Base-by-base conservation (phyloP, 345 rosid genomes). In the Tarenaya hassleriana region DNA sequence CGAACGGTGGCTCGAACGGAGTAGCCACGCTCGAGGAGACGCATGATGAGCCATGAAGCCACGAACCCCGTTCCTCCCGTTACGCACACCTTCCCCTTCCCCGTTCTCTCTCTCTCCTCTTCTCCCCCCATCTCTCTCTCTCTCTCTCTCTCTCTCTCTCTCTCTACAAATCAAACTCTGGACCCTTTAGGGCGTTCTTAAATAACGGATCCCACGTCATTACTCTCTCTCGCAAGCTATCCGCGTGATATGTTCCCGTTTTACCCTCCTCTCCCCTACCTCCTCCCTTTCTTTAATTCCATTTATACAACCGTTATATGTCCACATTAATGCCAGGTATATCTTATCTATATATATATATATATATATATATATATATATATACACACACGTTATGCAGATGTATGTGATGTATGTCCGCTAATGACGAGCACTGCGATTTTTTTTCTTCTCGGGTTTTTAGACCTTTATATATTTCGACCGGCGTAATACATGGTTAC, bases 41-140 rank as follows among this genome's bases (percentile, higher is more conserved):
- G 63, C 80, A 55, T 74, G 71, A 77, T 74, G 20, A 80, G 73
- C 80, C 80, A 77, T 19, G 86, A 80, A 24, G 69, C 82, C 31
- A 80, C 19, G 55, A 67, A 80, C 9, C 82, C 82, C 6, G 80
- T 69, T 1, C 80, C 78, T 1, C 82, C 86, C 7, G 86, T 80
- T 8, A 80, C 82, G 46, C 86, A 74, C 31, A 80, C 76, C 8
- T 18, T 63, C 24, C 65, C 79, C 34, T 61, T 53, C 11, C 43
- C 45, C 52, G 50, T 42, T 65, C 54, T 65, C 58, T 48, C 50
- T n/a, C n/a, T n/a, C 52, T 40, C 51, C 16, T 35, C 21, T 21
- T 15, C 61, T 41, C 20, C 55, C 54, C 43, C 64, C 63, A 43
- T 73, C 48, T 34, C 31, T 48, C 20, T 59, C 34, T 33, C 49